Conservation (phyloP, 345 rosid species). For the Garcia nutans region DNA sequence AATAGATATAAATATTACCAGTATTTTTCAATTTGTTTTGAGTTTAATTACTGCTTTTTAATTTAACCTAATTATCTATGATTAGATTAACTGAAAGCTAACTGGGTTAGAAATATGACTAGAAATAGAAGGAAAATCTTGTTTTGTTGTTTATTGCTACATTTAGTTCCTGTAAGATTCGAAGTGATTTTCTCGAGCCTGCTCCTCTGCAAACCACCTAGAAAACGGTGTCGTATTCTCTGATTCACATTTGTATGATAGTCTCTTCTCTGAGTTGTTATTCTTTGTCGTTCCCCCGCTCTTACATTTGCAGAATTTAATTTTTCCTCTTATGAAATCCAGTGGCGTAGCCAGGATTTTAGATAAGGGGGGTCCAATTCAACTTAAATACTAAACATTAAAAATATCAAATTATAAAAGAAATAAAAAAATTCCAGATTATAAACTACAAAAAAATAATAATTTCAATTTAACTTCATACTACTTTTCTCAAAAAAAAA, state of each 20-base stretch:
- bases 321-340: conserved; percentile 7
- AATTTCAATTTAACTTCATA: too few species aligned
- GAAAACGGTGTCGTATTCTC: conserved; percentile 3
- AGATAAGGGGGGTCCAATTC: too few species aligned
- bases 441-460: too few species aligned
- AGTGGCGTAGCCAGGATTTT: too few species aligned
- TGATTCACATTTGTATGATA: not conserved
- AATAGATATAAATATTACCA: too few species aligned
- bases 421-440: too few species aligned
- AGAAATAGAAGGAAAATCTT: not conserved
- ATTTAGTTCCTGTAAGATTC: conserved; percentile 3
- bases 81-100: not conserved
- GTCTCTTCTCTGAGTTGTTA: conserved; percentile 28
- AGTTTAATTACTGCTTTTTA: not conserved
- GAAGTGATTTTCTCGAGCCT: not conserved
- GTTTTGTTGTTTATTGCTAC: not conserved
- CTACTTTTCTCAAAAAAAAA: too few species aligned
- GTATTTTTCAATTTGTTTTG: too few species aligned
- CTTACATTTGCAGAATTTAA: not conserved
- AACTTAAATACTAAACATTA: too few species aligned
- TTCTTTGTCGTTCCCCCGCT: conserved; percentile 29
- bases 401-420: too few species aligned
- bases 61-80: not conserved
- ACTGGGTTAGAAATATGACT: too few species aligned
- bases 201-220: not conserved